Evolutionary conservation across 2,329 filamentous ascomycete genomes (phyloP).

Genomic region (Dactylellina leptospora): DNA sequence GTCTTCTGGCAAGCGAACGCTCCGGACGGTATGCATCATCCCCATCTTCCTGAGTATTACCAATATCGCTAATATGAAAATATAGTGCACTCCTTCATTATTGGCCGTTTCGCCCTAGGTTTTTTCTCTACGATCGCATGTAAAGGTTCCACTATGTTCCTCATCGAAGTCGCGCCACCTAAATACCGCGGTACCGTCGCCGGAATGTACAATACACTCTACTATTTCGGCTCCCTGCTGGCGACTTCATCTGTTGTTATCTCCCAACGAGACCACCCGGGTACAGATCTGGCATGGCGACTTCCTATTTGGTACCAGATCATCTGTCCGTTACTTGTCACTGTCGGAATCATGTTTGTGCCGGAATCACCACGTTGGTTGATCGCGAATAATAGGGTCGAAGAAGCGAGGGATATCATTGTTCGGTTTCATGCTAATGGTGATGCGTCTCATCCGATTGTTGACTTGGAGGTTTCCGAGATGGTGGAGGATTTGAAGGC

Average conservation of each 20-base stretch:
- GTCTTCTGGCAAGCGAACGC: slow-evolving; percentile 64
- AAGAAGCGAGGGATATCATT: slow-evolving; percentile 68
- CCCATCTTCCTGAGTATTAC: background rate
- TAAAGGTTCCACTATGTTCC: slow-evolving; percentile 71
- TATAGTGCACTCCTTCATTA: slow-evolving; percentile 64
- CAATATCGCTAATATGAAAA: slow-evolving; percentile 32
- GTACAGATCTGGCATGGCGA: slow-evolving; percentile 65
- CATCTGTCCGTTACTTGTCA: slow-evolving; percentile 63
- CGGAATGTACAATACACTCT: slow-evolving; percentile 65
- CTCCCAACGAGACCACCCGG: slow-evolving; percentile 61
- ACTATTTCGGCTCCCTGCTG: slow-evolving; percentile 63
- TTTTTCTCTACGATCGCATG: slow-evolving; percentile 70
- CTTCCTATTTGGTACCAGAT: slow-evolving; percentile 68
- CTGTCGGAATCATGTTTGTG: slow-evolving; percentile 65
- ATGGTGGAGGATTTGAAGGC: slow-evolving; percentile 65
- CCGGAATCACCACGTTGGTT: slow-evolving; percentile 73
- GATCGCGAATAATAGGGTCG: slow-evolving; percentile 68
- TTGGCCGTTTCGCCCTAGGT: slow-evolving; percentile 66
- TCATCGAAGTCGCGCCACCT: slow-evolving; percentile 71
- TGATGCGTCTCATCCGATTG: slow-evolving; percentile 65
- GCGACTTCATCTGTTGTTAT: slow-evolving; percentile 64
- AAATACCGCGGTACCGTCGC: slow-evolving; percentile 70
- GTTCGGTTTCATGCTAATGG: slow-evolving; percentile 69
- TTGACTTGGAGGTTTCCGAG: slow-evolving; percentile 68
- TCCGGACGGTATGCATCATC: slow-evolving; percentile 23